A percentile compares a stretch with the other conserved stretches of the same genome.
These are phyloP conservation scores for Cladosporium sphaerospermum DNA, from an alignment of 2,329 filamentous ascomycete genomes.

Conservation along the genomic window DNA sequence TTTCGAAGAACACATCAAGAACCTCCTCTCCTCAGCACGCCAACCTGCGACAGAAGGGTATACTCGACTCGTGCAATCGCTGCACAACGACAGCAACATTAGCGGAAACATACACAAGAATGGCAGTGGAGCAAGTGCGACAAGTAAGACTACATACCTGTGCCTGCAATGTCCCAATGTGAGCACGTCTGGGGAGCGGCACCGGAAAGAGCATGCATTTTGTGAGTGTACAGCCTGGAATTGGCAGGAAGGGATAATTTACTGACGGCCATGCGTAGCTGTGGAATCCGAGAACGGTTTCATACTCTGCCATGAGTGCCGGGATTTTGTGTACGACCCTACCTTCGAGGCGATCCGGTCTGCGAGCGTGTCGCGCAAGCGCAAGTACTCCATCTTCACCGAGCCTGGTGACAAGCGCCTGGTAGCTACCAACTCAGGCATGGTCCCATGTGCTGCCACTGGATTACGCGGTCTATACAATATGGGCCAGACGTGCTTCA, in stretches of 20 bases:
- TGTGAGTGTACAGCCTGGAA: constrained; percentile 43
- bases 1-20: constrained; percentile 62
- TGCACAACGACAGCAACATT: constrained; percentile 63
- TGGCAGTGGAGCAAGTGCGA: constrained; percentile 17
- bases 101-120: constrained; percentile 61
- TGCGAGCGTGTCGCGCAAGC: constrained; percentile 53
- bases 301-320: constrained; percentile 74
- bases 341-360: constrained; percentile 69
- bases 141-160: constrained; percentile 46
- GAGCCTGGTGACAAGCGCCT: constrained; percentile 64
- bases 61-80: constrained; percentile 62
- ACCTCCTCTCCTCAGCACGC: constrained; percentile 60
- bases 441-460: constrained; percentile 75
- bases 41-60: constrained; percentile 67
- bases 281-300: constrained; percentile 71
- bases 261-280: constrained; percentile 42
- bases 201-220: constrained; percentile 68
- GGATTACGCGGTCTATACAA: constrained; percentile 92
- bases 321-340: constrained; percentile 77
- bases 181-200: constrained; percentile 60
- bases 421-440: constrained; percentile 69
- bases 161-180: constrained; percentile 69
- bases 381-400: constrained; percentile 55
- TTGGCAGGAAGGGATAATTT: constrained; percentile 11
- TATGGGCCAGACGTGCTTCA: constrained; percentile 96